phyloP scores from a whole-genome alignment of 1,284 basidiomycete species.

The Vanrija pseudolonga region DNA sequence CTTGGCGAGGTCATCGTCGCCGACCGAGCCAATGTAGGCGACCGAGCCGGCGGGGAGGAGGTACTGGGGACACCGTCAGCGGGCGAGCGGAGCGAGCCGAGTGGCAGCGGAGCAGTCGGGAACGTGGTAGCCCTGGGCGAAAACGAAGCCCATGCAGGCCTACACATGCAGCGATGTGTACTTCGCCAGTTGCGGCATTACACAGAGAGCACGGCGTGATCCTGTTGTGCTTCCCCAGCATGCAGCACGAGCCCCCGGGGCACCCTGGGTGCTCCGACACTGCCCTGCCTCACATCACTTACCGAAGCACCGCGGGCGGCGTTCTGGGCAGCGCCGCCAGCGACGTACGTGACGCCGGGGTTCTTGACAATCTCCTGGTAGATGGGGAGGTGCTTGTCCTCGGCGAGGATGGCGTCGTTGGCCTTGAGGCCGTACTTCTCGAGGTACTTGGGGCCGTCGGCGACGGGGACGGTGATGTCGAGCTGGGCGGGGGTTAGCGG shows the following conservation, averaged over 20 bases:
- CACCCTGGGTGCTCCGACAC: neutral
- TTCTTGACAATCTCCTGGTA: conserved; percentile 84
- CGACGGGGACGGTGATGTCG: conserved; percentile 72
- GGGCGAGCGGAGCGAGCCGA: neutral
- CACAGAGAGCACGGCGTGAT: too few species aligned
- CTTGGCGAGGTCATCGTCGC: conserved; percentile 83
- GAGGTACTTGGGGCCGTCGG: conserved; percentile 73
- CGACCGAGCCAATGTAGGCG: conserved; percentile 92
- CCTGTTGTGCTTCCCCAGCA: too few species aligned
- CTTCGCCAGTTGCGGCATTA: too few species aligned
- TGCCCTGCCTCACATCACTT: conserved; percentile 51
- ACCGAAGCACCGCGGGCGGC: conserved; percentile 93
- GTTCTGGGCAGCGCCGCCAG: conserved; percentile 96
- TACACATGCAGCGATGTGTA: too few species aligned
- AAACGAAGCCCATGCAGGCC: too few species aligned
- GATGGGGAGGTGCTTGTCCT: conserved; percentile 78
- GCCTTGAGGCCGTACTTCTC: conserved; percentile 88
- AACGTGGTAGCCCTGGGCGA: too few species aligned
- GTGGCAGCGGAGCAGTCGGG: too few species aligned
- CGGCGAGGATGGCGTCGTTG: conserved; percentile 95
- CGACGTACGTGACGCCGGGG: conserved; percentile 81
- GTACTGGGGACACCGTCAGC: conserved; percentile 58
- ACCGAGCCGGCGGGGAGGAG: conserved; percentile 84
- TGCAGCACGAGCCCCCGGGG: too few species aligned
- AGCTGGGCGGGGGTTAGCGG: conserved; percentile 50